These are phyloP conservation scores for Kwoniella dendrophila DNA, from an alignment of 768 basidiomycete species.

Conservation along the genomic window DNA sequence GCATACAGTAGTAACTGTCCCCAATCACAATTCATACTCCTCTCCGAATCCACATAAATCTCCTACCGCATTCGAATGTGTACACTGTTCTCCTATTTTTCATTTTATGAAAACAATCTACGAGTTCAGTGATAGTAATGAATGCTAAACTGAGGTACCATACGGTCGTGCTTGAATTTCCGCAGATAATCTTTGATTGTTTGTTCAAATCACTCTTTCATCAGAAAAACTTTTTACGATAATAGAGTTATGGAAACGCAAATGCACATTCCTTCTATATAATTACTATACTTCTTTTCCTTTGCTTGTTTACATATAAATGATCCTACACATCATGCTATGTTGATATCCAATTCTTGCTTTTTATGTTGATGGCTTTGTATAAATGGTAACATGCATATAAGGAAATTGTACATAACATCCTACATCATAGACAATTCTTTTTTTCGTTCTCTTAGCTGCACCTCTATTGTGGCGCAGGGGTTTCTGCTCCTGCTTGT, in stretches of 20 bases:
- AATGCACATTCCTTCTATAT: neutral
- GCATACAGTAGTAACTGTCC: too few species aligned
- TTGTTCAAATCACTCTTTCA: too few species aligned
- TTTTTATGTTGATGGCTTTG: neutral
- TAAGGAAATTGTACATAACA: neutral
- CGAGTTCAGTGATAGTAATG: slow-evolving; percentile 47
- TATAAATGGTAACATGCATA: slow-evolving; percentile 8
- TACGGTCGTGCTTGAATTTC: slow-evolving; percentile 28
- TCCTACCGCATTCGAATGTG: slow-evolving; percentile 25
- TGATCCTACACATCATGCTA: too few species aligned
- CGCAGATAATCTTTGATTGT: neutral
- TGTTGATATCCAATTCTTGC: too few species aligned
- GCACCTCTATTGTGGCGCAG: slow-evolving; percentile 6
- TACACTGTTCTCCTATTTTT: slow-evolving; percentile 39
- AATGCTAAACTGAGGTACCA: slow-evolving; percentile 46
- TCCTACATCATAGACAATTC: neutral
- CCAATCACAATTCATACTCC: neutral
- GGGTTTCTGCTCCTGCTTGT: slow-evolving; percentile 22
- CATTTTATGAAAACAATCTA: slow-evolving; percentile 6
- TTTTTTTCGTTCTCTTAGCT: neutral
- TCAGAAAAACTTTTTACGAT: slow-evolving; percentile 1
- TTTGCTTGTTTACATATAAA: neutral
- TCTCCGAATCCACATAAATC: neutral
- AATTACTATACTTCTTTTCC: too few species aligned
- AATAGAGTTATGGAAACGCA: neutral